These are phyloP conservation scores for Peronosclerospora sorghi DNA, from an alignment of 352 stramenopile genomes.

Conservation along the genomic window DNA sequence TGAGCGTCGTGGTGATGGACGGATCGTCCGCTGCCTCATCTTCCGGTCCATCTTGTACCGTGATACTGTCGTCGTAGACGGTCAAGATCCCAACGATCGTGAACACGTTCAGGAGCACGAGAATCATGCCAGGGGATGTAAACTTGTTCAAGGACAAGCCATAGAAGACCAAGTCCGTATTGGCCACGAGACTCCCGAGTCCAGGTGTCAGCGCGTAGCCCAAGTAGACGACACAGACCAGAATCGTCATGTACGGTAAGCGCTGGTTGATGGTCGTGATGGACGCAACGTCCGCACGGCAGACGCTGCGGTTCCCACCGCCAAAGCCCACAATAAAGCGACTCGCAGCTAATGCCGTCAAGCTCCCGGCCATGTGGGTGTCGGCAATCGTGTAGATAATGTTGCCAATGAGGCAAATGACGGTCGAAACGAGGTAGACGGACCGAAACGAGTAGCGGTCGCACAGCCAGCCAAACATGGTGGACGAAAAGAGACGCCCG, in stretches of 20 bases:
- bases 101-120: slow-evolving; percentile 35
- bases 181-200: slow-evolving; percentile 35
- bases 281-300: slow-evolving; percentile 53
- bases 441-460: slow-evolving; percentile 47
- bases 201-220: slow-evolving; percentile 62
- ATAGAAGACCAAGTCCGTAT: slow-evolving; percentile 23
- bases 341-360: slow-evolving; percentile 32
- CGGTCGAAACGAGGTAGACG: slow-evolving; percentile 36
- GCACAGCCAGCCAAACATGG: slow-evolving; percentile 50
- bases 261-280: slow-evolving; percentile 48
- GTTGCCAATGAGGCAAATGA: slow-evolving; percentile 41
- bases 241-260: slow-evolving; percentile 50
- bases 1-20: slow-evolving; percentile 1
- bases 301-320: slow-evolving; percentile 61
- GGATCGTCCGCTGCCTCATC: background rate
- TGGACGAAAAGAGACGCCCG: slow-evolving; percentile 46
- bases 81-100: slow-evolving; percentile 33
- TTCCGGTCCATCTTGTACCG: slow-evolving; percentile 26
- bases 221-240: slow-evolving; percentile 61
- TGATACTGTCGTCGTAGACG: slow-evolving; percentile 41
- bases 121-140: slow-evolving; percentile 42
- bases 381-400: slow-evolving; percentile 47
- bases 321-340: slow-evolving; percentile 61
- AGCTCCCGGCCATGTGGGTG: slow-evolving; percentile 23
- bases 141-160: slow-evolving; percentile 47